Conservation (phyloP, 2,329 filamentous ascomycete genomes). For the Penicillium sp. region DNA sequence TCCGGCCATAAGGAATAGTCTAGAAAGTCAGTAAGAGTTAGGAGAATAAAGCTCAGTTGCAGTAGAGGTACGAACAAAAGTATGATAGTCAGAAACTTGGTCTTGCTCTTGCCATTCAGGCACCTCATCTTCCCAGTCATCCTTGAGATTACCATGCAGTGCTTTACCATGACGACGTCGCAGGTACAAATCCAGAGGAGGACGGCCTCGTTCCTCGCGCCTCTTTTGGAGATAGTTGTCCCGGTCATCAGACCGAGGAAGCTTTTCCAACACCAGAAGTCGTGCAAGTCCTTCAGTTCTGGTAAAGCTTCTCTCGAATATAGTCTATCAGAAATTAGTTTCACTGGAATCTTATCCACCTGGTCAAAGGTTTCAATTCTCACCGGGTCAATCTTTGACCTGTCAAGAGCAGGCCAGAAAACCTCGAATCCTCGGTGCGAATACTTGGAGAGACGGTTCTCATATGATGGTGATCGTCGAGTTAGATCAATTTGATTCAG, state of each 20-base stretch:
- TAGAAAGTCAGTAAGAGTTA: constrained; percentile 27
- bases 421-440: constrained; percentile 81
- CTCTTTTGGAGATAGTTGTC: constrained; percentile 70
- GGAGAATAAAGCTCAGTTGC: not conserved
- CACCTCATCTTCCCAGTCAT: constrained; percentile 73
- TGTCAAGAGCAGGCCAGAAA: constrained; percentile 72
- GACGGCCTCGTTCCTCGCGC: constrained; percentile 69
- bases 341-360: no score
- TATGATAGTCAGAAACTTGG: constrained; percentile 76
- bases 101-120: constrained; percentile 78
- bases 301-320: constrained; percentile 77
- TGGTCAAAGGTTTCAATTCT: not conserved
- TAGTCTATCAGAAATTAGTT: constrained; percentile 50
- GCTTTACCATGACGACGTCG: constrained; percentile 36
- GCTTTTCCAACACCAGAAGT: constrained; percentile 73
- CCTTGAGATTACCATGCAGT: constrained; percentile 71
- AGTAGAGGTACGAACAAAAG: constrained; percentile 62
- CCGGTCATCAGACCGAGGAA: constrained; percentile 67
- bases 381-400: constrained; percentile 69
- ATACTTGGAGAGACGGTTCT: constrained; percentile 83
- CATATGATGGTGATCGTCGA: constrained; percentile 79
- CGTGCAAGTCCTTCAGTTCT: constrained; percentile 74
- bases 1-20: constrained; percentile 40
- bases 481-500: constrained; percentile 76
- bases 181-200: constrained; percentile 48